Evolutionary conservation across 805 yeast genomes (phyloP).

Genomic region (Torulaspora maleeae): DNA sequence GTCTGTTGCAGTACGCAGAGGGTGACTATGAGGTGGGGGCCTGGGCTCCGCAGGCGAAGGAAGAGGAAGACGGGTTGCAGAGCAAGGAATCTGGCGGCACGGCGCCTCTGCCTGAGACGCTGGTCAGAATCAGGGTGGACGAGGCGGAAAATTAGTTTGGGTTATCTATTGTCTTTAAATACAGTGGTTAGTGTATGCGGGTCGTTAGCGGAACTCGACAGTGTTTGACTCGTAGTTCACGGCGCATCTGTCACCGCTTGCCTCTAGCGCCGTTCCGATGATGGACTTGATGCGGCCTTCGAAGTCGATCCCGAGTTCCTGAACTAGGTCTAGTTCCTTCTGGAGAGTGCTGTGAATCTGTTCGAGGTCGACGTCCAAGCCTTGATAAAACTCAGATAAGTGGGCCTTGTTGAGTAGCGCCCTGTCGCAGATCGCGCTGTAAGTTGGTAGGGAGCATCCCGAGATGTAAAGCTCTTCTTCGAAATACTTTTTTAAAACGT

Average conservation of each 20-base stretch:
- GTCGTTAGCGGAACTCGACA: constrained; percentile 25
- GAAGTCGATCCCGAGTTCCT: constrained; percentile 17
- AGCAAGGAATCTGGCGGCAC: constrained; percentile 23
- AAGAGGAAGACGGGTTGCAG: constrained; percentile 37
- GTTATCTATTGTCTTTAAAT: not conserved
- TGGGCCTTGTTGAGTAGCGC: constrained; percentile 16
- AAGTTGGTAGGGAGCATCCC: constrained; percentile 33
- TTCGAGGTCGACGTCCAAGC: constrained; percentile 7
- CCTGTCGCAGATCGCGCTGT: constrained; percentile 13
- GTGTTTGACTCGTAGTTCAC: constrained; percentile 38
- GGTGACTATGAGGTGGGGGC: constrained; percentile 32
- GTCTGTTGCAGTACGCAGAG: constrained; percentile 31
- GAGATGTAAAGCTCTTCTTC: constrained; percentile 33
- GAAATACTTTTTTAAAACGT: constrained; percentile 40
- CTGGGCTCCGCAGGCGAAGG: constrained; percentile 41
- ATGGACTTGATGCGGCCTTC: constrained; percentile 33
- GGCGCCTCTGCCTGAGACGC: constrained; percentile 58
- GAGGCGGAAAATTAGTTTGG: constrained; percentile 30
- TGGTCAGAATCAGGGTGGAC: constrained; percentile 54
- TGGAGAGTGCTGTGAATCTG: constrained; percentile 11
- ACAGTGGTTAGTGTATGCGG: constrained; percentile 9
- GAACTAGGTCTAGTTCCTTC: constrained; percentile 18
- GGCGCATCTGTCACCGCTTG: constrained; percentile 34
- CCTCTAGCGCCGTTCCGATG: constrained; percentile 38
- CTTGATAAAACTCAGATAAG: constrained; percentile 17